phyloP scores from a whole-genome alignment of 371 early-diverging fungal genomes.

The Haplosporangium sp. region DNA sequence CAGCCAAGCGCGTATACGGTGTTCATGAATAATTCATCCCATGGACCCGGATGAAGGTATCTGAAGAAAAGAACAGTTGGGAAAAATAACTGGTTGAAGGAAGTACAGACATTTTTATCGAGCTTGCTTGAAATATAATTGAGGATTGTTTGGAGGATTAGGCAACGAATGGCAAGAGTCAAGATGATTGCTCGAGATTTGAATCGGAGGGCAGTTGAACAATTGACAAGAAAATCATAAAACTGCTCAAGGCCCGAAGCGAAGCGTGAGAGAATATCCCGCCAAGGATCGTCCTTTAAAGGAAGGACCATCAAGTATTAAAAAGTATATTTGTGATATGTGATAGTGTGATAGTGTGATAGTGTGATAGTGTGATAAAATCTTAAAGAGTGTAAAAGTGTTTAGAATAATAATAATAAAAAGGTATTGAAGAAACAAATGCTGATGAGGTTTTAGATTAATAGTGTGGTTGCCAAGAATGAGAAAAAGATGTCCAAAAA shows the following conservation, averaged over 20 bases:
- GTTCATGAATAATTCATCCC: conserved; percentile 41
- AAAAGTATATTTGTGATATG: too few species aligned
- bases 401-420: not conserved
- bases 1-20: conserved; percentile 21
- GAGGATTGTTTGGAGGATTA: conserved; percentile 28
- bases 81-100: conserved; percentile 42
- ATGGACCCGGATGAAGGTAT: conserved; percentile 31
- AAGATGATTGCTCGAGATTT: conserved; percentile 14
- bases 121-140: conserved; percentile 10
- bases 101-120: conserved; percentile 16
- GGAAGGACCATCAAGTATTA: not conserved
- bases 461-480: not conserved
- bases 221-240: conserved; percentile 18
- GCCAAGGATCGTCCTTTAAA: conserved; percentile 14
- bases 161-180: conserved; percentile 24
- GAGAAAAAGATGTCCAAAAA: not conserved
- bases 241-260: conserved; percentile 46
- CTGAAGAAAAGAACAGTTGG: conserved; percentile 36
- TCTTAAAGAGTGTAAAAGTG: not conserved
- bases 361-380: too few species aligned
- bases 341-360: too few species aligned
- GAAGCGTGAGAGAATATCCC: conserved; percentile 34
- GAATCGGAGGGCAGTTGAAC: conserved; percentile 4
- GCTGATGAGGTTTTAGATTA: not conserved
- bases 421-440: not conserved